Evolutionary conservation across 352 stramenopile species (phyloP).

Genomic region (Globisporangium nodosum): DNA sequence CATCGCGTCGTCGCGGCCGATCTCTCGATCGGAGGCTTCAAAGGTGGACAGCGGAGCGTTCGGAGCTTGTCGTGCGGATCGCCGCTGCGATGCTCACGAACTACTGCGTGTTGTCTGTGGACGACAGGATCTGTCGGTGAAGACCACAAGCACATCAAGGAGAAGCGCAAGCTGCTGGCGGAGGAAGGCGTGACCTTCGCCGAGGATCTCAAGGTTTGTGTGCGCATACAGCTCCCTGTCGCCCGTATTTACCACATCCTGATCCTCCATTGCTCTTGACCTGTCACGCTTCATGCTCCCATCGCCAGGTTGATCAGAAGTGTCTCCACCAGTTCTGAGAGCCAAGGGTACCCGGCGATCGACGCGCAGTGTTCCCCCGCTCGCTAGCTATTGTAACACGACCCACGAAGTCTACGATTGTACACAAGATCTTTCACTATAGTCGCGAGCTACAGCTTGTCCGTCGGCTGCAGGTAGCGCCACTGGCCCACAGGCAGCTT

Average conservation of each 20-base stretch:
- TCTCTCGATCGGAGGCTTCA: constrained; percentile 72
- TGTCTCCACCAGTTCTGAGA: constrained; percentile 47
- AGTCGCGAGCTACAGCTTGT: constrained; percentile 29
- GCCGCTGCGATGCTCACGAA: neutral
- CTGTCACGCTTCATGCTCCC: neutral
- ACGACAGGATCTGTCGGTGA: constrained; percentile 47
- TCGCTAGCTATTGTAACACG: neutral
- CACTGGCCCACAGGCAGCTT: constrained; percentile 67
- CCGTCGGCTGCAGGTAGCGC: constrained; percentile 71
- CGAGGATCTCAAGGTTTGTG: constrained; percentile 48
- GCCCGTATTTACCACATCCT: too few relatives aligned
- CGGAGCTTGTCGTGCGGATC: neutral
- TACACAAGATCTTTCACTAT: neutral
- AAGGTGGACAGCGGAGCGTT: constrained; percentile 19
- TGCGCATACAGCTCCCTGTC: neutral
- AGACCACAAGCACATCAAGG: constrained; percentile 48
- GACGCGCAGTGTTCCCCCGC: neutral
- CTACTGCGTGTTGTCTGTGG: neutral
- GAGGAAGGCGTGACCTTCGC: constrained; percentile 67
- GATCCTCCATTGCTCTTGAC: too few relatives aligned
- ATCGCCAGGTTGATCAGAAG: constrained; percentile 30
- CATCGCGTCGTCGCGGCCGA: constrained; percentile 68
- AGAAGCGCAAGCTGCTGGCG: constrained; percentile 56
- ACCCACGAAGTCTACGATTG: neutral
- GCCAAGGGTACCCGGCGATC: too few relatives aligned